These are phyloP conservation scores for Cucurbita argyrosperma DNA, from an alignment of 306 rosid genomes.

Conservation along the genomic window DNA sequence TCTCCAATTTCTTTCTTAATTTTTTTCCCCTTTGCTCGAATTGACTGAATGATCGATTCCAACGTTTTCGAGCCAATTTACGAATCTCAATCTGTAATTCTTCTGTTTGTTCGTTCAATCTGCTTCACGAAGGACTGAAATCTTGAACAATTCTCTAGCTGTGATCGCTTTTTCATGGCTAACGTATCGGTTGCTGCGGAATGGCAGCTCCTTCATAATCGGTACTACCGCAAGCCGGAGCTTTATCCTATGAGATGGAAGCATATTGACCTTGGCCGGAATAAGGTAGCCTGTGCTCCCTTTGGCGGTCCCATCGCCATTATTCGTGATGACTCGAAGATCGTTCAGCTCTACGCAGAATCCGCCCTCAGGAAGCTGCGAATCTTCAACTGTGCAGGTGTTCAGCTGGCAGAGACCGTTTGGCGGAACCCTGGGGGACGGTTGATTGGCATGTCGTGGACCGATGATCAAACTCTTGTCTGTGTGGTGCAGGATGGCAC, in stretches of 20 bases:
- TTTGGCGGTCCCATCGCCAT: constrained; percentile 87
- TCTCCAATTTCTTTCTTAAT: not conserved
- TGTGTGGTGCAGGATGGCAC: constrained; percentile 93
- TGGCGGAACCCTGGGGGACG: constrained; percentile 89
- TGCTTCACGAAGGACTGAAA: not conserved
- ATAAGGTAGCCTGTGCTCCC: constrained; percentile 83
- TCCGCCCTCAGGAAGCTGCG: constrained; percentile 95
- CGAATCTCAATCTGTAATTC: not conserved
- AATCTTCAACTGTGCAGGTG: constrained; percentile 64
- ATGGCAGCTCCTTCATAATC: constrained; percentile 94
- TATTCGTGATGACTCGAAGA: constrained; percentile 94
- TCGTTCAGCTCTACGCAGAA: constrained; percentile 91
- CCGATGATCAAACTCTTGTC: constrained; percentile 61
- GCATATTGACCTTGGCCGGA: constrained; percentile 71
- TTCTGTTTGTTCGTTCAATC: not conserved
- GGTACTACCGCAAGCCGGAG: constrained; percentile 84
- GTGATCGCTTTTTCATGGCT: constrained; percentile 31
- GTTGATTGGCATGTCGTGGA: constrained; percentile 68
- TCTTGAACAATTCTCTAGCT: not conserved
- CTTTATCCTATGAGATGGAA: constrained; percentile 65
- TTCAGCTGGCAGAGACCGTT: constrained; percentile 49
- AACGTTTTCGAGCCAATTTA: not conserved
- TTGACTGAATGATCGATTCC: not conserved
- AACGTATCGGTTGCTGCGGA: constrained; percentile 94
- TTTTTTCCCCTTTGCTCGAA: not conserved